Evolutionary conservation across 2,329 filamentous ascomycete genomes (phyloP).

Genomic region (Aspergillus sp.): DNA sequence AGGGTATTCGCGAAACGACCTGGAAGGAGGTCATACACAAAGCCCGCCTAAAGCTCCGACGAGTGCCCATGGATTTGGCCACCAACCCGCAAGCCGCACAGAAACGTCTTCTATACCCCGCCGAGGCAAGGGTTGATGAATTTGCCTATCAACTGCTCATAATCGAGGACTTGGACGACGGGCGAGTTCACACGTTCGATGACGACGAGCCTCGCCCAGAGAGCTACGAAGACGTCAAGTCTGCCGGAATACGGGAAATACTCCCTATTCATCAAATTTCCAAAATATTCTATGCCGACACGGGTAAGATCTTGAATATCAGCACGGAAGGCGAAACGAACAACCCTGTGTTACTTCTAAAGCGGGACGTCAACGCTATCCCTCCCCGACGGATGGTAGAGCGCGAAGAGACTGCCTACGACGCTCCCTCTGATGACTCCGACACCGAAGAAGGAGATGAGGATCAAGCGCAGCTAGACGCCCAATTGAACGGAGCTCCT

Average conservation of each 20-base stretch:
- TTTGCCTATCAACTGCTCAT: conserved; percentile 81
- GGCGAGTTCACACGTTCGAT: conserved; percentile 65
- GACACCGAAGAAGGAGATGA: conserved; percentile 40
- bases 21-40: conserved; percentile 99
- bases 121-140: conserved; percentile 54
- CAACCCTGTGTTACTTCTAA: conserved; percentile 72
- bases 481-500: conserved; percentile 31
- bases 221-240: conserved; percentile 59
- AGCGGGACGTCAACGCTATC: conserved; percentile 66
- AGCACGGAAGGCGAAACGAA: conserved; percentile 66
- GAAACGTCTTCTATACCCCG: conserved; percentile 28
- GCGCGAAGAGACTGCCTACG: conserved; percentile 40
- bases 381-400: conserved; percentile 61
- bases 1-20: conserved; percentile 64
- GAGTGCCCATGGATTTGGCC: conserved; percentile 61
- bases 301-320: conserved; percentile 85
- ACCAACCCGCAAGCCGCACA: conserved; percentile 26
- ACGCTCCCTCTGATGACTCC: conserved; percentile 26
- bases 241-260: conserved; percentile 65
- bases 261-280: conserved; percentile 74
- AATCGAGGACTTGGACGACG: conserved; percentile 77
- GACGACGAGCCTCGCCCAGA: conserved; percentile 57
- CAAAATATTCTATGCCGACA: conserved; percentile 92
- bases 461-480: conserved; percentile 39
- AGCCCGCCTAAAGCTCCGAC: conserved; percentile 74